Evolutionary conservation across 2,329 filamentous ascomycete genomes (phyloP), one percentile per base, ranked within the genome.

Genomic region (Fusarium sp.): DNA sequence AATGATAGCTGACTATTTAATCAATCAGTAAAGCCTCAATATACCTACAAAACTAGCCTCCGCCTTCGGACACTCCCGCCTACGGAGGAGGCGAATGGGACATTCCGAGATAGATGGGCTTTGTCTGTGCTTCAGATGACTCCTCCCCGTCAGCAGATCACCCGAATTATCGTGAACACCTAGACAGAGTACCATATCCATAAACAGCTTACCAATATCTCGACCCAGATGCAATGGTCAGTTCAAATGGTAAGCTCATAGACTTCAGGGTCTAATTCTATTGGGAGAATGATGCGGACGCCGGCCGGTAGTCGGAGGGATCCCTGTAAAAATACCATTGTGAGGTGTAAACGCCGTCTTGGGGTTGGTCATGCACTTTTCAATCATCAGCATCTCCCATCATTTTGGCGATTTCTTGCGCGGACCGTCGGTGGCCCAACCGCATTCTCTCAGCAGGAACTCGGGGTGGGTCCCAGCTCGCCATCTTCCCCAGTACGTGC

Each of bases 401-500:
- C 54, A 71, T 56, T 62, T 57, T 56, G 22, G 40, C 30, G 24
- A 49, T 45, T 37, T 56, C 50, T 55, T 63, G 56, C 50, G 72
- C 72, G 73, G 73, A 70, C 58, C 73, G 73, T 75, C 73, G 72
- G 73, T 75, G 71, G 70, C 57, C 67, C 67, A 73, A 68, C 68
- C 60, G 56, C 47, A 58, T 65, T 47, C 52, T 37, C 54, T 60
- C 66, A 71, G 59, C 68, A 74, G 72, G 72, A 74, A 74, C 71
- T 74, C 72, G 72, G 72, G 72, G 72, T 74, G 72, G 72, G 53
- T 56, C 58, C 26, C 46, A 32, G n/a, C 24, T 57, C 39, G 40
- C 28, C 50, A 64, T 47, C 43, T 55, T 55, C 19, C 62, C 53
- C 40, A 43, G 66, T 44, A 70, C 50, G 54, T 67, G 67, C 24